These are phyloP conservation scores for Metschnikowia noctiluminum DNA, from an alignment of 805 yeast species.

Conservation along the genomic window DNA sequence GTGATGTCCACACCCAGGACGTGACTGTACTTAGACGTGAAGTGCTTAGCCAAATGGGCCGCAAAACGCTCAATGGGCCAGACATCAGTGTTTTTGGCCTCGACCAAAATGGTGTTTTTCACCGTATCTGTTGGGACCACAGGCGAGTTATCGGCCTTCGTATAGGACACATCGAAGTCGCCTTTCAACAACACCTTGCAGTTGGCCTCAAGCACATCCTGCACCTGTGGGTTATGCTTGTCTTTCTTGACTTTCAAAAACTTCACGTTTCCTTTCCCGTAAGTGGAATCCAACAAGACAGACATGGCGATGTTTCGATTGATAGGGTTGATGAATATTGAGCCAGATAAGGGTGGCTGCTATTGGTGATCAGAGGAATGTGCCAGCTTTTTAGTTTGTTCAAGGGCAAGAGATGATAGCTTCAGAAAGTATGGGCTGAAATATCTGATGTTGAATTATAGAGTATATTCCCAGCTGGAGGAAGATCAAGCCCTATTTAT, in stretches of 20 bases:
- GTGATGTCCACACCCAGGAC: slow-evolving; percentile 67
- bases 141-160: slow-evolving; percentile 82
- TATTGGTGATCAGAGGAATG: too few relatives aligned
- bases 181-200: slow-evolving; percentile 76
- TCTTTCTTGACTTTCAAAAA: slow-evolving; percentile 85
- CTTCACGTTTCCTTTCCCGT: slow-evolving; percentile 93
- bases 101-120: slow-evolving; percentile 80
- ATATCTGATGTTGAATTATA: neutral
- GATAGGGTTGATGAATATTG: neutral
- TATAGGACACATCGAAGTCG: slow-evolving; percentile 74
- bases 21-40: slow-evolving; percentile 71
- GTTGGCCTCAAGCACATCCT: slow-evolving; percentile 83
- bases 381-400: too few relatives aligned
- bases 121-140: slow-evolving; percentile 94
- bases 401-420: too few relatives aligned
- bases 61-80: slow-evolving; percentile 93
- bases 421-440: neutral
- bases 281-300: slow-evolving; percentile 46
- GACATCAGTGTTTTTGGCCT: slow-evolving; percentile 78
- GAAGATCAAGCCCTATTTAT: neutral
- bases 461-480: neutral
- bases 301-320: slow-evolving; percentile 11
- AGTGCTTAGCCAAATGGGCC: slow-evolving; percentile 78
- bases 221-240: slow-evolving; percentile 65
- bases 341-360: too few relatives aligned